Evolutionary conservation across 345 rosid species (phyloP).

Genomic region (Draba incana): DNA sequence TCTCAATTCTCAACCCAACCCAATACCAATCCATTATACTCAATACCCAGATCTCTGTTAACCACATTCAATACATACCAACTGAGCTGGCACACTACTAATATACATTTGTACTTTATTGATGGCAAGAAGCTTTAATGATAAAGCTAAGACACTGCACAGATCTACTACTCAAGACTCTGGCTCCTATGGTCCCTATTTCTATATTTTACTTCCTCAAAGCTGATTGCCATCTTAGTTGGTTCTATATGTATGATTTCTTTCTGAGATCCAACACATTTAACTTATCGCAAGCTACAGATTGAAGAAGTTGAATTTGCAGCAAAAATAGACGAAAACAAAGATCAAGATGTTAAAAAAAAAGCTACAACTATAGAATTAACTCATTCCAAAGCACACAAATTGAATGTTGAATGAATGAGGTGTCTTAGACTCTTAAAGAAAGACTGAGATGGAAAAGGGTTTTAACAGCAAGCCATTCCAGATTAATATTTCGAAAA

Average conservation of each 20-base stretch:
- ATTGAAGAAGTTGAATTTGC: neutral
- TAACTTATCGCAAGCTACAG: neutral
- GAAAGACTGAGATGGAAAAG: neutral
- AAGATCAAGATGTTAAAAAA: slow-evolving; percentile 9
- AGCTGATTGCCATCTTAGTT: neutral
- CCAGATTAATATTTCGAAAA: neutral
- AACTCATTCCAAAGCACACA: slow-evolving; percentile 3
- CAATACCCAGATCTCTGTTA: neutral
- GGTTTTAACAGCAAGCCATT: neutral
- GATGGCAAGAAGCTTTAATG: slow-evolving; percentile 1
- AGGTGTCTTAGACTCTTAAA: neutral
- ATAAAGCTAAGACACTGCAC: slow-evolving; percentile 11
- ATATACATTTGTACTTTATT: neutral
- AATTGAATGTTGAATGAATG: neutral
- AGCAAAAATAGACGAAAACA: neutral
- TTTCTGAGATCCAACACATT: neutral
- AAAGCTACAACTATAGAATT: neutral
- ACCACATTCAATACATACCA: neutral
- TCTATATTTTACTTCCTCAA: neutral
- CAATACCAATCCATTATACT: slow-evolving; percentile 18
- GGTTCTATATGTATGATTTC: no score
- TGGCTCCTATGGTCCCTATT: neutral
- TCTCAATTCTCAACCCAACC: slow-evolving; percentile 2
- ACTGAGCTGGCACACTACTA: neutral
- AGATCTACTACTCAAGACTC: slow-evolving; percentile 5